Base-by-base conservation (phyloP, 2,329 filamentous ascomycete genomes). In the Fusarium hostae region DNA sequence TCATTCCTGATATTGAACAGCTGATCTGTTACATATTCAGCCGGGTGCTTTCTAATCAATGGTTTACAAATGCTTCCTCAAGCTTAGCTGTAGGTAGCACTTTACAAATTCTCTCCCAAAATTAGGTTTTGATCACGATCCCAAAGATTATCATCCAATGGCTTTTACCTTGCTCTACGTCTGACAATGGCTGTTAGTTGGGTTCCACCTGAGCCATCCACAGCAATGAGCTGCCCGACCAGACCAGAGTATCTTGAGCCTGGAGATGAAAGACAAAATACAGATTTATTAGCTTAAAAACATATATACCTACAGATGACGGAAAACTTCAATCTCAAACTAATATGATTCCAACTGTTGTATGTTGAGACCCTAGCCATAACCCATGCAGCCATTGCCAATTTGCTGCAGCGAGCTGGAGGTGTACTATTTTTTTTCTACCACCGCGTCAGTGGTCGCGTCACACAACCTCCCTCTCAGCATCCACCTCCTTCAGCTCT, bases 381-480 rank as follows among this genome's bases (percentile, higher is more conserved):
- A 52, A 39, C 32, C 34, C 48, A 26, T 52, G 34, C 40, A 40
- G 45, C 28, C 52, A 66, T 47, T 39, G 34, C 26, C 50, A 24
- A 39, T 51, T 51, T 41, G 24, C 34, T 63, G 32, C 28, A 56
- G 37, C 30, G n/a, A 43, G 55, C 39, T 68, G 56, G n/a, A 43
- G 55, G 43, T 68, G 56, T 48, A 40, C 34, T 65, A 47, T 16
- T 52, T 68, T 68, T 26, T 63, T 68, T 40, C 37, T 43, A 51
- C 64, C 22, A 37, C 37, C 64, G 63, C 56, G 56, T 50, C 28
- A 28, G 44, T 35, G 11, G 56, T 68, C 63, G 65, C 63, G 65
- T 76, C 76, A 74, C 76, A 75, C 75, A 76, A 74, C 55, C 68
- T 71, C 11, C 62, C 63, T 73, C 37, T 47, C 24, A 34, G 26